Percentiles rank a stretch among this genome's conserved stretches.
phyloP scores from a whole-genome alignment of 495 filamentous ascomycete genomes.

The Trichoderma orchidacearum region DNA sequence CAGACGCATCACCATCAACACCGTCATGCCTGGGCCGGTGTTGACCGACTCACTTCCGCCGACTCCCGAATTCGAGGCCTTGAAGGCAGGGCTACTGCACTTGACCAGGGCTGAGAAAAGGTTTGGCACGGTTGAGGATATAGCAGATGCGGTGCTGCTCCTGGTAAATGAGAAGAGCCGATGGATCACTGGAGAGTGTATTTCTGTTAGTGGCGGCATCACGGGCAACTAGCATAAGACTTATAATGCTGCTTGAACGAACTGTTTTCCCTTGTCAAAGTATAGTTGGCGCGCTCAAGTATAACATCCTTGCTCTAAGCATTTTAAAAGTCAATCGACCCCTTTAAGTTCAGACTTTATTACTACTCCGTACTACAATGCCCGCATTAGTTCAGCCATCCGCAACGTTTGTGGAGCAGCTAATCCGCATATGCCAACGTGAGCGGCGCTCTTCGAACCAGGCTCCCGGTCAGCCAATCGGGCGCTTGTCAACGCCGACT shows the following conservation, averaged over 20 bases:
- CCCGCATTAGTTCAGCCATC: neutral
- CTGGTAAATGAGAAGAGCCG: constrained; percentile 31
- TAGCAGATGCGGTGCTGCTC: constrained; percentile 33
- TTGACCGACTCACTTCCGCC: constrained; percentile 12
- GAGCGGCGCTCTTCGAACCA: too few relatives aligned
- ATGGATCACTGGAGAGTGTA: constrained; percentile 36
- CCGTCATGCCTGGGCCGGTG: constrained; percentile 19
- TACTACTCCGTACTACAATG: neutral
- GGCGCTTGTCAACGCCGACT: neutral
- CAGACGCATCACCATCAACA: constrained; percentile 26
- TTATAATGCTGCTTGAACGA: neutral
- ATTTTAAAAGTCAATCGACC: neutral
- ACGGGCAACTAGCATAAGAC: neutral
- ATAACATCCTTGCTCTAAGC: neutral
- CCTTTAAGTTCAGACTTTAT: neutral
- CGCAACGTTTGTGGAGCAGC: neutral
- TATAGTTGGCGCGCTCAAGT: neutral
- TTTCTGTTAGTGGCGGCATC: constrained; percentile 33
- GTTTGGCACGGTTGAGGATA: constrained; percentile 21
- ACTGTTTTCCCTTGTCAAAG: neutral
- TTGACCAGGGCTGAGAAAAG: constrained; percentile 19
- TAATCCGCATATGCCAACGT: neutral
- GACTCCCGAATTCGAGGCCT: constrained; percentile 1
- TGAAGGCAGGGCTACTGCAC: constrained; percentile 3
- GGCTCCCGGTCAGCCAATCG: neutral